These are phyloP conservation scores for Teunomyces funiuensis DNA, from an alignment of 805 yeast genomes.

Conservation along the genomic window DNA sequence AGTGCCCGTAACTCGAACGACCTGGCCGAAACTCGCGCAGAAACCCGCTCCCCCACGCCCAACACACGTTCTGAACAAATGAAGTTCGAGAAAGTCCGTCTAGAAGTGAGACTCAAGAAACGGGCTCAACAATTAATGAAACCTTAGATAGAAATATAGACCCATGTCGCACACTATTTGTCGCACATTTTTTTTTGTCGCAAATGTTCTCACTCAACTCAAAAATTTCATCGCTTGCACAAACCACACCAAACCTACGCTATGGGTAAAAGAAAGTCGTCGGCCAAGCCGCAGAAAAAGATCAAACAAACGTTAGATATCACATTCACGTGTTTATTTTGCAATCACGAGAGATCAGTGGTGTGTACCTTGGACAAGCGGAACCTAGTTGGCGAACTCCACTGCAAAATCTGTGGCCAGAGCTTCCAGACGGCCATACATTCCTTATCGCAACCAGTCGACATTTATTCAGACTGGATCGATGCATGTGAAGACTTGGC, in stretches of 20 bases:
- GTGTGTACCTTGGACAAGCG: slow-evolving; percentile 86
- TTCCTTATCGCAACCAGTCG: slow-evolving; percentile 84
- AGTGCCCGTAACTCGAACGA: slow-evolving; percentile 22
- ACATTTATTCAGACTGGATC: slow-evolving; percentile 95
- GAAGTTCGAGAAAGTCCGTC: slow-evolving; percentile 45
- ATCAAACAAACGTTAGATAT: slow-evolving; percentile 77
- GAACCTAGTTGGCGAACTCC: slow-evolving; percentile 75
- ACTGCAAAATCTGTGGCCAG: slow-evolving; percentile 94
- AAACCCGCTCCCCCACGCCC: slow-evolving; percentile 9
- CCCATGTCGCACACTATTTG: neutral
- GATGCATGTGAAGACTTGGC: slow-evolving; percentile 93
- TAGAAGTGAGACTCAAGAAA: slow-evolving; percentile 49
- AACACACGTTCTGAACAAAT: slow-evolving; percentile 32
- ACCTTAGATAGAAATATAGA: neutral
- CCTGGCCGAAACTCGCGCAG: slow-evolving; percentile 9
- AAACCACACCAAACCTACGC: neutral
- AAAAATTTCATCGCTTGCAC: neutral
- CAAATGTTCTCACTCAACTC: neutral
- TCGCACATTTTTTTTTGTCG: neutral
- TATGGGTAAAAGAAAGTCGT: slow-evolving; percentile 80
- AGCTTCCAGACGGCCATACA: slow-evolving; percentile 86
- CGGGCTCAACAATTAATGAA: slow-evolving; percentile 26
- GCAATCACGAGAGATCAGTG: slow-evolving; percentile 93
- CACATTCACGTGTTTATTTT: slow-evolving; percentile 85
- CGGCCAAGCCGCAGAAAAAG: slow-evolving; percentile 78